These are phyloP conservation scores for Annulohypoxylon stygium DNA, from an alignment of 495 filamentous ascomycete genomes.

Conservation along the genomic window DNA sequence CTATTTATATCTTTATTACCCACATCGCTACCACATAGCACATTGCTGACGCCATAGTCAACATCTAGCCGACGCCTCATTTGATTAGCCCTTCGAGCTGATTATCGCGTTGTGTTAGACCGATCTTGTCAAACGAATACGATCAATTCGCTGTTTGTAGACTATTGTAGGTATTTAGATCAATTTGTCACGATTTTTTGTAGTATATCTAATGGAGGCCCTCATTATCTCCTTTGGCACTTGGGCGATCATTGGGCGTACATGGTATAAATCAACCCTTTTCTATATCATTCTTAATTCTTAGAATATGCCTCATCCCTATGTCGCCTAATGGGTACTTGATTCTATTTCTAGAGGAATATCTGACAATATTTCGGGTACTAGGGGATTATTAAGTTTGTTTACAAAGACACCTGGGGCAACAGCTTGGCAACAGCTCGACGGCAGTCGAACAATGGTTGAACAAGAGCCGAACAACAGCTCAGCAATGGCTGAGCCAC, in stretches of 20 bases:
- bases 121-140: background rate
- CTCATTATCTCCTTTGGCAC: background rate
- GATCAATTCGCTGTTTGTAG: background rate
- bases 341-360: no score
- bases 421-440: no score
- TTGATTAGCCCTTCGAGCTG: background rate
- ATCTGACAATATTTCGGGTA: no score
- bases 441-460: no score
- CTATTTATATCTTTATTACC: constrained; percentile 19
- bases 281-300: no score
- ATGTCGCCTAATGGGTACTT: no score
- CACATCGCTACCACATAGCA: constrained; percentile 4
- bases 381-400: no score
- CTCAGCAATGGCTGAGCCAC: no score
- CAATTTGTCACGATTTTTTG: background rate
- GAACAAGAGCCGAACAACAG: no score
- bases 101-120: background rate
- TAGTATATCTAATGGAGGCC: background rate
- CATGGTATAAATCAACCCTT: background rate
- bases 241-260: background rate
- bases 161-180: background rate
- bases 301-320: no score
- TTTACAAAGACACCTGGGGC: no score
- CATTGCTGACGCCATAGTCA: constrained; percentile 26
- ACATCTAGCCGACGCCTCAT: constrained; percentile 1